These are phyloP conservation scores for Echria macrotheca DNA, from an alignment of 495 filamentous ascomycete species.

Conservation along the genomic window DNA sequence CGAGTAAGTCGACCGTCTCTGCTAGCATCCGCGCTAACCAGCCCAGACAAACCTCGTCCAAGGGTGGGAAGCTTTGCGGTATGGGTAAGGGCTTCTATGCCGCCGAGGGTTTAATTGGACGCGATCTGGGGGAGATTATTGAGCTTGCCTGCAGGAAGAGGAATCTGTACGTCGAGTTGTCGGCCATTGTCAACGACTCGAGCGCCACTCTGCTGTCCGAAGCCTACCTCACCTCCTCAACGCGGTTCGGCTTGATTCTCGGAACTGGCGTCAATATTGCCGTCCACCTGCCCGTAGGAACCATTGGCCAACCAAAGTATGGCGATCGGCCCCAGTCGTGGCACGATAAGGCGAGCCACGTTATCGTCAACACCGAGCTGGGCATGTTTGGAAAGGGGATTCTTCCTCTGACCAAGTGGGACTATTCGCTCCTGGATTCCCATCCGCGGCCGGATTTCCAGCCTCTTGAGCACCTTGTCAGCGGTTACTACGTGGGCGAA, in stretches of 20 bases:
- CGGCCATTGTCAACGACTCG: conserved; percentile 80
- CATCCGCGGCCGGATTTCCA: conserved; percentile 76
- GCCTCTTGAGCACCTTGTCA: conserved; percentile 76
- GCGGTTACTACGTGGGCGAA: conserved; percentile 80
- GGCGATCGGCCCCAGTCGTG: conserved; percentile 47
- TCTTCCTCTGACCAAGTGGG: conserved; percentile 69
- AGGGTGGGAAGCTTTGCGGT: conserved; percentile 66
- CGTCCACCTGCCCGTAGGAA: conserved; percentile 47
- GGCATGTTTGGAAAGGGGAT: conserved; percentile 73
- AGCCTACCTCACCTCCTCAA: conserved; percentile 64
- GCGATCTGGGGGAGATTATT: conserved; percentile 50
- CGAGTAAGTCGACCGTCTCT: conserved; percentile 48
- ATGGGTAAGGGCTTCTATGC: conserved; percentile 81
- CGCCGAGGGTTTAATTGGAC: conserved; percentile 43
- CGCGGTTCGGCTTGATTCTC: conserved; percentile 50
- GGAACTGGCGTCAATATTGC: conserved; percentile 55
- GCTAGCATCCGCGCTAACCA: conserved; percentile 14
- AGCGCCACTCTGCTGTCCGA: conserved; percentile 74
- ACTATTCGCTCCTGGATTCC: conserved; percentile 53
- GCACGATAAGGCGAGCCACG: conserved; percentile 50
- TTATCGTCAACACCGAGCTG: conserved; percentile 80
- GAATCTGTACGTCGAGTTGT: conserved; percentile 55
- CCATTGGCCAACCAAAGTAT: conserved; percentile 46
- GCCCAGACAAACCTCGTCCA: conserved; percentile 67
- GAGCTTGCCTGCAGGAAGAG: conserved; percentile 39